Conservation (phyloP, 371 early-diverging fungal species). For the Massospora cicadina region DNA sequence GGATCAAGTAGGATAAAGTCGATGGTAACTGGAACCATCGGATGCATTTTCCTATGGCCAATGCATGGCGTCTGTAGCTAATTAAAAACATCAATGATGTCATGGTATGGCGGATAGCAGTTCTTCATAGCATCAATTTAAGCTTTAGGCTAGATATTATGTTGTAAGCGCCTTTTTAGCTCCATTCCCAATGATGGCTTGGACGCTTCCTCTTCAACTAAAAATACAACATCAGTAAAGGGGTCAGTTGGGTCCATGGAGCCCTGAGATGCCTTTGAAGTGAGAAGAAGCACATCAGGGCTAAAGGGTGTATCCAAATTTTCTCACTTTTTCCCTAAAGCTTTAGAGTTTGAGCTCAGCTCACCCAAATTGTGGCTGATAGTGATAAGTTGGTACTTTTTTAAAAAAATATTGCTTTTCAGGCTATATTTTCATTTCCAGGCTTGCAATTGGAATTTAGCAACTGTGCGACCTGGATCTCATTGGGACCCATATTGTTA, state of each 20-base stretch:
- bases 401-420: neutral
- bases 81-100: conserved; percentile 28
- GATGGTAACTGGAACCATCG: conserved; percentile 40
- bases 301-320: neutral
- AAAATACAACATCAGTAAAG: conserved; percentile 1
- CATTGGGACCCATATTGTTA: neutral
- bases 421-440: neutral
- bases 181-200: neutral
- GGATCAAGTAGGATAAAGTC: conserved; percentile 42
- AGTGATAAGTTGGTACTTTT: neutral
- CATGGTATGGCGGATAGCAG: conserved; percentile 45
- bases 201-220: neutral
- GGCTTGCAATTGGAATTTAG: neutral
- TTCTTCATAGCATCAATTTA: conserved; percentile 33
- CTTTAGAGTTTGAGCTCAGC: conserved; percentile 9
- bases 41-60: conserved; percentile 12
- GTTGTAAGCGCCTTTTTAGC: neutral
- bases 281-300: neutral
- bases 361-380: neutral
- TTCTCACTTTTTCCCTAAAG: conserved; percentile 4
- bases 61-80: neutral
- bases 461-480: neutral
- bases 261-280: neutral
- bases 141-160: conserved; percentile 31
- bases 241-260: neutral